Percentiles rank a stretch among this genome's conserved stretches.
phyloP scores from a whole-genome alignment of 2,329 filamentous ascomycete species.

The Dactylonectria estremocensis region DNA sequence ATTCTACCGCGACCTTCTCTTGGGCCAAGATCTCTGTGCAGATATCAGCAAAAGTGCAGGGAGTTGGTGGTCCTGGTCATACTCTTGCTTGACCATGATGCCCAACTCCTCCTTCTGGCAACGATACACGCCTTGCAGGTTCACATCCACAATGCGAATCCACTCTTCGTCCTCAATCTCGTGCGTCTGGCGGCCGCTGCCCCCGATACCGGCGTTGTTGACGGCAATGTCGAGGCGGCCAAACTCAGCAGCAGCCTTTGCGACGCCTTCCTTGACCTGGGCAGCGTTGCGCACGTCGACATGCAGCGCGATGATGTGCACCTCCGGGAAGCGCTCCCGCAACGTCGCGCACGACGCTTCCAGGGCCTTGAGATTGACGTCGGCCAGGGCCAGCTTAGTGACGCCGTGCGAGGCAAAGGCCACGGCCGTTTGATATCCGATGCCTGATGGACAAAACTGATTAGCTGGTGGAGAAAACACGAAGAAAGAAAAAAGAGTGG shows the following conservation, averaged over 20 bases:
- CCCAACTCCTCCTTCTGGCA: slow-evolving; percentile 68
- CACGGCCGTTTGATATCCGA: slow-evolving; percentile 63
- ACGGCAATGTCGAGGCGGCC: slow-evolving; percentile 69
- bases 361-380: slow-evolving; percentile 58
- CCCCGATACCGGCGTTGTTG: slow-evolving; percentile 69
- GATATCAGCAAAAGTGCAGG: background rate
- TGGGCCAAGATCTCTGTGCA: slow-evolving; percentile 52
- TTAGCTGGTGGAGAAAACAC: slow-evolving; percentile 14
- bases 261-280: slow-evolving; percentile 61
- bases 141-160: slow-evolving; percentile 65
- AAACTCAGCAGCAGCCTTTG: slow-evolving; percentile 60
- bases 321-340: slow-evolving; percentile 53
- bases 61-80: background rate
- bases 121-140: slow-evolving; percentile 71
- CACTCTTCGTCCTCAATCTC: slow-evolving; percentile 64
- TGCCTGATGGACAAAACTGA: slow-evolving; percentile 54
- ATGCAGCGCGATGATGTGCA: slow-evolving; percentile 58
- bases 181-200: slow-evolving; percentile 59
- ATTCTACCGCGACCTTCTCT: slow-evolving; percentile 65
- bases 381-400: slow-evolving; percentile 61
- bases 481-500: slow-evolving; percentile 4
- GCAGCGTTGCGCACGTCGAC: slow-evolving; percentile 63
- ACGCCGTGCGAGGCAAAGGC: slow-evolving; percentile 65
- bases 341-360: slow-evolving; percentile 53
- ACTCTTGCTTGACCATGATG: slow-evolving; percentile 67